A percentile compares a stretch with the other conserved stretches of the same genome.
These are phyloP conservation scores for Fusarium sp. DNA, from an alignment of 2,329 filamentous ascomycete species.

Conservation along the genomic window DNA sequence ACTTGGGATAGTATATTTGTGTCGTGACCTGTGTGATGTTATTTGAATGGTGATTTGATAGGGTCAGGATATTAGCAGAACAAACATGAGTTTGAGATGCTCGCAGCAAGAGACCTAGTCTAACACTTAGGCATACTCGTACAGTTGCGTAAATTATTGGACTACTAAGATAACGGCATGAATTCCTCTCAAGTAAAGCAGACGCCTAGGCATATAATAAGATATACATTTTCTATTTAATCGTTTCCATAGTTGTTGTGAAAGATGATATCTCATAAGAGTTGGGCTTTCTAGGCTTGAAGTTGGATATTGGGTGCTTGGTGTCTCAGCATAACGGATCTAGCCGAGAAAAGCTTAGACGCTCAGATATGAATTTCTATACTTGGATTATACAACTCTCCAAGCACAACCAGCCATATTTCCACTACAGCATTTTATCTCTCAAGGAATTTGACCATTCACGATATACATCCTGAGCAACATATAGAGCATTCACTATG, in stretches of 20 bases:
- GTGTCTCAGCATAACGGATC: constrained; percentile 10
- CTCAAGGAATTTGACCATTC: constrained; percentile 16
- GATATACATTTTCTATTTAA: no score
- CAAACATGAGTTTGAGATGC: no score
- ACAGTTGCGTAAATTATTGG: no score
- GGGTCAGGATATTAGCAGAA: no score
- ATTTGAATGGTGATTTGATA: background rate
- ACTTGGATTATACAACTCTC: constrained; percentile 22
- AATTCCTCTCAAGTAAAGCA: no score
- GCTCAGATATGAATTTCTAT: constrained; percentile 21
- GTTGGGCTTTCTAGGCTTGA: background rate
- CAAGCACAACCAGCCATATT: constrained; percentile 9
- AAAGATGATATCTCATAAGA: background rate
- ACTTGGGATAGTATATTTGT: background rate
- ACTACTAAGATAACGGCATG: no score
- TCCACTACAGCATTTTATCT: constrained; percentile 5
- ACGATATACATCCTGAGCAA: background rate
- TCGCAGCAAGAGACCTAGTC: no score
- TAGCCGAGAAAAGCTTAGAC: constrained; percentile 45
- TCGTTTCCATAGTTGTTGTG: no score
- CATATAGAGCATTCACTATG: constrained; percentile 48
- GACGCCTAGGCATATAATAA: no score
- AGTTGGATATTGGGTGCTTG: background rate
- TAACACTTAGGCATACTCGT: no score
- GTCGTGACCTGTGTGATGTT: background rate